Base-by-base conservation (phyloP, 2,329 filamentous ascomycete species). In the Alternaria triticimaculans region DNA sequence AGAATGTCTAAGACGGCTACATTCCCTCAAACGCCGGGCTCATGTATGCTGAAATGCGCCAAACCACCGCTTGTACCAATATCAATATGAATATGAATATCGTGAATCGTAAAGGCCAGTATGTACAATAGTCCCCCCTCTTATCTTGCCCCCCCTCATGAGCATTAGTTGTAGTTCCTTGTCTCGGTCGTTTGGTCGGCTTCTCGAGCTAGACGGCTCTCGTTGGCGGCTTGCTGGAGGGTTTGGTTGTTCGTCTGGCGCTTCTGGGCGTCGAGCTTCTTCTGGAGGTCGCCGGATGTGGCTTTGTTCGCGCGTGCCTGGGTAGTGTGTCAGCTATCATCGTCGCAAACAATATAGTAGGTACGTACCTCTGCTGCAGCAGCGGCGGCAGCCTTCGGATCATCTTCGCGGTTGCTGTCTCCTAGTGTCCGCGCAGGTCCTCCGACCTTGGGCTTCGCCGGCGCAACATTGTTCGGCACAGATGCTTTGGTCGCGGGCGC, bases 311-410 rank as follows among this genome's bases (percentile, higher is more conserved):
- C 89, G 68, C 92, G 87, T 76, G 90, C 89, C 91, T 94, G 70
- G 51, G 21, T 23, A 30, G 25, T 25, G 15, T 58, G 66, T 72
- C 65, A 71, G 72, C 33, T 2, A 8, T 53, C 20, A n/a, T 41
- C 1, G 14, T 25, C 49, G 23, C 15, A 25, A 23, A 8, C 11
- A 30, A 37, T 53, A 37, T 54, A 14, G 50, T 18, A 26, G 46
- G 23, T 69, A 83, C 88, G 77, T 80, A 96, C 94, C 89, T 96
- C 92, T 64, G 94, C 94, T 56, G 94, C 94, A 68, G 88, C 87
- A 0, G 93, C 93, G 5, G 94, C 94, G 64, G 89, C 92, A 59
- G 84, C 85, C 62, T 90, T 86, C 33, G 93, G 90, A 76, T 94
- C 90, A 20, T 84, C 83, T 64, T 69, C 77, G 26, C 50, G 60